Evolutionary conservation across 1,284 basidiomycete species (phyloP).

Genomic region (Blastosporella zonata): DNA sequence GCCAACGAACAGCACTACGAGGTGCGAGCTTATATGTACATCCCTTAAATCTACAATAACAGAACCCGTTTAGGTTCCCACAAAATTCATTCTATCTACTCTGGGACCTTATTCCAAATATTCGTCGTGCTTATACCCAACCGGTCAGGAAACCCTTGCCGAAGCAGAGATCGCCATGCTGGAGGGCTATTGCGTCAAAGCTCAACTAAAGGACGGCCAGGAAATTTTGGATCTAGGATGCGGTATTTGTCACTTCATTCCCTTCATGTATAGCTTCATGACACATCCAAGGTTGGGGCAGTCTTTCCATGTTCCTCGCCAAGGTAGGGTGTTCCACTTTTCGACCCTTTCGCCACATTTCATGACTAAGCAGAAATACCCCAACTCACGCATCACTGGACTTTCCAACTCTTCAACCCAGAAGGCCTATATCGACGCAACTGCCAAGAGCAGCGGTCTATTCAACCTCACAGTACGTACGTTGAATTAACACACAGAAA

Average conservation of each 20-base stretch:
- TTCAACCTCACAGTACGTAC: constrained; percentile 51
- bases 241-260: constrained; percentile 35
- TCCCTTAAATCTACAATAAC: background rate
- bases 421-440: constrained; percentile 62
- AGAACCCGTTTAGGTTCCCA: constrained; percentile 48
- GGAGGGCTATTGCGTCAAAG: constrained; percentile 70
- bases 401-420: constrained; percentile 75
- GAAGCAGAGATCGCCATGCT: constrained; percentile 73
- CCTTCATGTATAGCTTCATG: background rate
- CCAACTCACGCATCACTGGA: constrained; percentile 61
- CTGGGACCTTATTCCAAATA: constrained; percentile 66
- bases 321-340: constrained; percentile 35
- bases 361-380: constrained; percentile 51
- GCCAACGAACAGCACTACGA: constrained; percentile 84
- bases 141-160: constrained; percentile 60
- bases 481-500: background rate
- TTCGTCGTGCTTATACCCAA: constrained; percentile 71
- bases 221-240: constrained; percentile 75
- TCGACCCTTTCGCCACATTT: background rate
- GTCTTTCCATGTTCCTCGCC: constrained; percentile 66
- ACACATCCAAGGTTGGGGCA: constrained; percentile 59
- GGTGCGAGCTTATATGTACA: constrained; percentile 39
- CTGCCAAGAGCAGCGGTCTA: constrained; percentile 50
- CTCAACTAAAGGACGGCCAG: constrained; percentile 60
- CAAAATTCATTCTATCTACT: constrained; percentile 64